A percentile compares a stretch with the other conserved stretches of the same genome.
These are phyloP conservation scores for Monilinia aucupariae DNA, from an alignment of 2,329 filamentous ascomycete genomes.

Conservation along the genomic window DNA sequence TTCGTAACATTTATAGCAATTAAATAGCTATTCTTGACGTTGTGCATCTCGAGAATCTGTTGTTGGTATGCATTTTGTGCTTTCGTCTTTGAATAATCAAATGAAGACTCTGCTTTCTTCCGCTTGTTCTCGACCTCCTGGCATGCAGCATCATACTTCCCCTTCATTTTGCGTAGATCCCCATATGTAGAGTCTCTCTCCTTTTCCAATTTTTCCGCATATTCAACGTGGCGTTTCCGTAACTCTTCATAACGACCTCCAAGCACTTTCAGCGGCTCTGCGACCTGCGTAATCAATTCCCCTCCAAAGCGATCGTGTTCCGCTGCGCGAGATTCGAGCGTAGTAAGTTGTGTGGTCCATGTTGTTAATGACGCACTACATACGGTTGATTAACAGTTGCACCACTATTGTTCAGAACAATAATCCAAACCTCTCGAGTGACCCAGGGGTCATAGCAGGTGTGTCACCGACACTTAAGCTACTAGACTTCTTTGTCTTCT, in stretches of 20 bases:
- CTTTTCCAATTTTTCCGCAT: constrained; percentile 79
- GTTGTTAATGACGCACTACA: constrained; percentile 85
- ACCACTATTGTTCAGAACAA: constrained; percentile 9
- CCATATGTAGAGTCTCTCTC: constrained; percentile 80
- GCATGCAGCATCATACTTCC: constrained; percentile 86
- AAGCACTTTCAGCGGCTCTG: constrained; percentile 77
- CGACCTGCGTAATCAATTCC: constrained; percentile 73
- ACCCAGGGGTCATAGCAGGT: constrained; percentile 87
- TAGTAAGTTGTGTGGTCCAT: constrained; percentile 90
- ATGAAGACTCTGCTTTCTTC: constrained; percentile 92
- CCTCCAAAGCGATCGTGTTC: constrained; percentile 84
- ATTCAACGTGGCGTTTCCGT: constrained; percentile 84
- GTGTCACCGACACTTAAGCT: constrained; percentile 89
- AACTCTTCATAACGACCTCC: constrained; percentile 78
- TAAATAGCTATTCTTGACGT: constrained; percentile 95
- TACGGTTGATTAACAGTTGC: constrained; percentile 8
- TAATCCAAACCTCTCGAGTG: constrained; percentile 67
- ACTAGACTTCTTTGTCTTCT: constrained; percentile 86
- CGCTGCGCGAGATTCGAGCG: constrained; percentile 77
- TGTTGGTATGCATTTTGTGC: constrained; percentile 88
- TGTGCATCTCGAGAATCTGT: constrained; percentile 92
- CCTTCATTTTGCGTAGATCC: constrained; percentile 85
- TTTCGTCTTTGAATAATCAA: constrained; percentile 79
- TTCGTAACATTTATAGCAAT: constrained; percentile 96
- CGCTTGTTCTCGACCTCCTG: constrained; percentile 91